Evolutionary conservation across 2,329 filamentous ascomycete genomes (phyloP).

Genomic region (Aureobasidium sp.): DNA sequence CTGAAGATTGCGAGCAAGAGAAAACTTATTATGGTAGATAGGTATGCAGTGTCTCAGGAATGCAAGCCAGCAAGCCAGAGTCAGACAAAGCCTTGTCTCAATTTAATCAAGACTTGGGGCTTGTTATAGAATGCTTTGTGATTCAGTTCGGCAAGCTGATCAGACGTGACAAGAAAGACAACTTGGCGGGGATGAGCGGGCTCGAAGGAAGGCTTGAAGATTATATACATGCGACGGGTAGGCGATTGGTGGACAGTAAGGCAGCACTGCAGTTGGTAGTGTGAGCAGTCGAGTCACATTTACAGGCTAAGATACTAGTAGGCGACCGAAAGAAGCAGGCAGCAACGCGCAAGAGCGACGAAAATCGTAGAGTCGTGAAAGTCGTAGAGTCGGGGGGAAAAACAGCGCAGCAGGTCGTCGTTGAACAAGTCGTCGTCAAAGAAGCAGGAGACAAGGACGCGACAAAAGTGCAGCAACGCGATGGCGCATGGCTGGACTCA

Average conservation of each 20-base stretch:
- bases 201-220: not conserved
- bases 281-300: not conserved
- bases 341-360: slow-evolving; percentile 4
- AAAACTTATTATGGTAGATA: not conserved
- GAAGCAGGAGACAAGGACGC: slow-evolving; percentile 9
- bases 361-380: slow-evolving; percentile 2
- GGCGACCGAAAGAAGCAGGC: slow-evolving; percentile 10
- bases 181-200: not conserved
- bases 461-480: not conserved
- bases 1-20: too few species aligned
- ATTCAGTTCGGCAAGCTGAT: not conserved
- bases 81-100: slow-evolving; percentile 2
- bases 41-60: not conserved
- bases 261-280: slow-evolving; percentile 21
- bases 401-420: not conserved
- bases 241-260: slow-evolving; percentile 18
- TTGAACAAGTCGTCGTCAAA: not conserved
- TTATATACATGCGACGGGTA: slow-evolving; percentile 8
- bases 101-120: not conserved
- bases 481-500: not conserved
- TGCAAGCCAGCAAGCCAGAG: slow-evolving; percentile 3
- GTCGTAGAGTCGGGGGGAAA: not conserved
- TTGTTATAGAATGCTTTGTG: not conserved
- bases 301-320: not conserved
- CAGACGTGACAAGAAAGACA: not conserved